Evolutionary conservation across 208 protist species (phyloP).

Genomic region (Leishmania guyanensis): DNA sequence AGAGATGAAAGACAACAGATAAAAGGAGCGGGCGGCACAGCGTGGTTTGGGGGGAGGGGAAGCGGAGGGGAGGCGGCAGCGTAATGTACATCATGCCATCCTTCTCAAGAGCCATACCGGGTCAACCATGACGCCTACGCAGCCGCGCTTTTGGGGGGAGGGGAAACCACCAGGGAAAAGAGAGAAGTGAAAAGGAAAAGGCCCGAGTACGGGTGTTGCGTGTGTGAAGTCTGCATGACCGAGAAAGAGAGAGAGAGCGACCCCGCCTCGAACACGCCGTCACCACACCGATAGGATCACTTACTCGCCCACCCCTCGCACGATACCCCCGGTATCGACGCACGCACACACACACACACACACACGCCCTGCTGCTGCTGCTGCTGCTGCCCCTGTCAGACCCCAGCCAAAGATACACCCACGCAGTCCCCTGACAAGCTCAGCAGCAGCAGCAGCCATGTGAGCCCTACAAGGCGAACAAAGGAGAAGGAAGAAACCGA

Average conservation of each 20-base stretch:
- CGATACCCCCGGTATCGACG: neutral
- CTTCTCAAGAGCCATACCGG: neutral
- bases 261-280: neutral
- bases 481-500: too few relatives aligned
- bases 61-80: neutral
- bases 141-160: neutral
- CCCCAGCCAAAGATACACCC: too few relatives aligned
- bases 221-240: neutral
- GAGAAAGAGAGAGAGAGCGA: neutral
- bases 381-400: too few relatives aligned
- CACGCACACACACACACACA: neutral
- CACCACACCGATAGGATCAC: neutral
- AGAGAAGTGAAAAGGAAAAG: neutral
- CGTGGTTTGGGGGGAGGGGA: neutral
- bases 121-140: neutral
- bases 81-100: neutral
- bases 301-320: neutral
- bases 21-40: neutral
- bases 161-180: too few relatives aligned
- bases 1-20: neutral
- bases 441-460: too few relatives aligned
- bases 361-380: too few relatives aligned
- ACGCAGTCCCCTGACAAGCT: too few relatives aligned
- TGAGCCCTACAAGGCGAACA: too few relatives aligned
- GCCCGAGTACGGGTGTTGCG: neutral